phyloP scores from a whole-genome alignment of 768 basidiomycete genomes.

The Fomitopsis serialis region DNA sequence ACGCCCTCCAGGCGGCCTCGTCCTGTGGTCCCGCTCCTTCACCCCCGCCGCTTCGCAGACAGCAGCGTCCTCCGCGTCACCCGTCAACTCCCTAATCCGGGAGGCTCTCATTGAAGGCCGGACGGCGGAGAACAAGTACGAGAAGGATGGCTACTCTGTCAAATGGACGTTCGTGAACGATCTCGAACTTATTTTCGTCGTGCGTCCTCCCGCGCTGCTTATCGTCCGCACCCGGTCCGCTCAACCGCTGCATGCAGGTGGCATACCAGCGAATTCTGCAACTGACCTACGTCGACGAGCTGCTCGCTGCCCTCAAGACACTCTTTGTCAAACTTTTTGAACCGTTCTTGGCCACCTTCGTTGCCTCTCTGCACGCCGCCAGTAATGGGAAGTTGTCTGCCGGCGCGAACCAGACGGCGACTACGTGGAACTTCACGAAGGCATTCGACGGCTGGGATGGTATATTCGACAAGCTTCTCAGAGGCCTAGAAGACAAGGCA shows the following conservation, averaged over 20 bases:
- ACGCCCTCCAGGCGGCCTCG: conserved; percentile 66
- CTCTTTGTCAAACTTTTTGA: conserved; percentile 86
- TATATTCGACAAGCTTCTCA: conserved; percentile 72
- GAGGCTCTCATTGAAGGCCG: conserved; percentile 86
- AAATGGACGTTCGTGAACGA: conserved; percentile 96
- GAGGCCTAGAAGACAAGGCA: conserved; percentile 70
- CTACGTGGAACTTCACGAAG: conserved; percentile 63
- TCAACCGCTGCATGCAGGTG: conserved; percentile 45
- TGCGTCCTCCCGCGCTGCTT: conserved; percentile 32
- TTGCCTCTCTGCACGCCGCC: conserved; percentile 72
- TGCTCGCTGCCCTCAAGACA: conserved; percentile 72
- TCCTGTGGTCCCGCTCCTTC: conserved; percentile 94
- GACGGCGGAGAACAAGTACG: conserved; percentile 76
- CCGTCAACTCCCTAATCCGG: conserved; percentile 28
- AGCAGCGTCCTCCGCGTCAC: conserved; percentile 21
- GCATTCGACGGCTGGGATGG: conserved; percentile 79
- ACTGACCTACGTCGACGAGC: conserved; percentile 87
- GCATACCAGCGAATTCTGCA: conserved; percentile 96
- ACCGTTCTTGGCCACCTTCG: conserved; percentile 77
- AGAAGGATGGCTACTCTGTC: conserved; percentile 91
- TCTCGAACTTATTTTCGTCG: conserved; percentile 94
- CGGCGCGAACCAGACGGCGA: conserved; percentile 28
- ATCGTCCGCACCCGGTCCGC: neutral
- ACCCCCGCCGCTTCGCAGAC: conserved; percentile 52
- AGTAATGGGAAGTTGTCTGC: conserved; percentile 37